A percentile compares a stretch with the other conserved stretches of the same genome.
Conservation (phyloP, 371 early-diverging fungal genomes). For the Vairimorpha necatrix region DNA sequence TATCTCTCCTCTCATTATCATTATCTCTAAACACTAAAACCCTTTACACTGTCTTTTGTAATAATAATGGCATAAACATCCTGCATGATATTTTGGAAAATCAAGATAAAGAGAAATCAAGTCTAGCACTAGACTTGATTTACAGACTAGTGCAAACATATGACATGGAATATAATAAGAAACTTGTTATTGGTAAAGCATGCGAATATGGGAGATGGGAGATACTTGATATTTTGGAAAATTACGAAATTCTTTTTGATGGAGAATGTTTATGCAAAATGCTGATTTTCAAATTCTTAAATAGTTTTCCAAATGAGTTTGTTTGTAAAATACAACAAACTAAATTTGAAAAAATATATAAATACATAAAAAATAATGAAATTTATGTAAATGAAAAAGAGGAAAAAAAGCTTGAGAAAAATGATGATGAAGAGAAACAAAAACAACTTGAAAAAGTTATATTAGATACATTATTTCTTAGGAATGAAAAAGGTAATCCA, state of each 20-base stretch:
- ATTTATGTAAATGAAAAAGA: too few relatives aligned
- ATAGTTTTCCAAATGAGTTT: neutral
- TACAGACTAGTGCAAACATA: neutral
- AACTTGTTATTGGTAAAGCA: neutral
- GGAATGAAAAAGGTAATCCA: neutral
- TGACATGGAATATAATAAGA: neutral
- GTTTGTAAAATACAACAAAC: neutral
- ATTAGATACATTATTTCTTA: neutral
- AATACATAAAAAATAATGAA: slow-evolving; percentile 1
- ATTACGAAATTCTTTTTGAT: neutral
- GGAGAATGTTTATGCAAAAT: slow-evolving; percentile 1
- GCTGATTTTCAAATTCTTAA: neutral
- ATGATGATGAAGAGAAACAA: neutral
- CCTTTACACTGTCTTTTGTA: neutral
- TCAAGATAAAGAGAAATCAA: neutral
- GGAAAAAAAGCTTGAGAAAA: neutral
- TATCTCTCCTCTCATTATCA: slow-evolving; percentile 24
- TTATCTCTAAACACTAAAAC: neutral
- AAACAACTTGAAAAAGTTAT: neutral
- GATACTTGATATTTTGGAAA: neutral
- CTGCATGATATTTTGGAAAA: neutral
- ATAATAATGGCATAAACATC: neutral
- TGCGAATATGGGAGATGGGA: neutral
- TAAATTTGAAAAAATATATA: neutral
- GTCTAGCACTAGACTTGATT: neutral